phyloP scores from a whole-genome alignment of 805 yeast genomes.

The Wickerhamomyces canadensis region DNA sequence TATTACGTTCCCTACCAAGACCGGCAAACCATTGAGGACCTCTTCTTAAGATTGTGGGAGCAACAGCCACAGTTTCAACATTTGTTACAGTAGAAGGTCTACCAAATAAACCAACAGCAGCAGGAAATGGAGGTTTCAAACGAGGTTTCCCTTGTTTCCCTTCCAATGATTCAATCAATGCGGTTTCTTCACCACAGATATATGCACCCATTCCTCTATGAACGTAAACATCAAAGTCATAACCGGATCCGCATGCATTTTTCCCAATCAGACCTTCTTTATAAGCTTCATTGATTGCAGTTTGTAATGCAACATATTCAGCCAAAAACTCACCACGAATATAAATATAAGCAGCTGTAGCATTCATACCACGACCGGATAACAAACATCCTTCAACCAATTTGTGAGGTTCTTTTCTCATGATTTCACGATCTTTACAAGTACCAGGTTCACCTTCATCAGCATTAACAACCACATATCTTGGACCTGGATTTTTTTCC shows the following conservation, averaged over 20 bases:
- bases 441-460: constrained; percentile 97
- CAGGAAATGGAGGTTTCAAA: constrained; percentile 92
- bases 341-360: constrained; percentile 87
- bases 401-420: constrained; percentile 88
- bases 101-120: constrained; percentile 88
- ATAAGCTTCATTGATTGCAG: constrained; percentile 85
- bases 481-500: constrained; percentile 87
- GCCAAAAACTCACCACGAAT: constrained; percentile 88
- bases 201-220: constrained; percentile 95
- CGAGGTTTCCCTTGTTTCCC: constrained; percentile 94
- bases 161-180: constrained; percentile 81
- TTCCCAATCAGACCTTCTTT: constrained; percentile 75
- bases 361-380: constrained; percentile 90
- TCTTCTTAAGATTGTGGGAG: constrained; percentile 84
- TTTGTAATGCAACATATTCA: constrained; percentile 69
- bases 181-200: constrained; percentile 90
- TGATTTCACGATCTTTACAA: constrained; percentile 87
- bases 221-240: constrained; percentile 73
- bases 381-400: constrained; percentile 87
- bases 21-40: constrained; percentile 85
- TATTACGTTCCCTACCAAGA: constrained; percentile 80
- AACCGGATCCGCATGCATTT: constrained; percentile 85
- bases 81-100: constrained; percentile 89
- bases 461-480: constrained; percentile 84
- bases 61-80: constrained; percentile 87